phyloP scores from a whole-genome alignment of 1,284 basidiomycete genomes.

The Spongiforma sp. region DNA sequence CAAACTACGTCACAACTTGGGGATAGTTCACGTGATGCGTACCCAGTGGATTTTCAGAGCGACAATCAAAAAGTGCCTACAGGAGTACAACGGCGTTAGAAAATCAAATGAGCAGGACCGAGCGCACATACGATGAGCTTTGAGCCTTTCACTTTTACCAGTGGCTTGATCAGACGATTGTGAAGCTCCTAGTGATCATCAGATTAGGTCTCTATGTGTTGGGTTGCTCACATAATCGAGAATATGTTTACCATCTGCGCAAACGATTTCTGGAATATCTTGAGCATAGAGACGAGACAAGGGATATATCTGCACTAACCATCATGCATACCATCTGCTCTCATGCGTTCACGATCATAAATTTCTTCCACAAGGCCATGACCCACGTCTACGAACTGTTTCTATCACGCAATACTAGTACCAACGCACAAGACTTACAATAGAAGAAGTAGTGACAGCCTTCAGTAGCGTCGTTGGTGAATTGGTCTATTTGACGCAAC shows the following conservation, averaged over 20 bases:
- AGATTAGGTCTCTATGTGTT: background rate
- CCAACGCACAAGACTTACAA: constrained; percentile 31
- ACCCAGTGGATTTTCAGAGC: constrained; percentile 37
- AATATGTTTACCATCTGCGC: constrained; percentile 26
- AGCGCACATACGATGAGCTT: constrained; percentile 25
- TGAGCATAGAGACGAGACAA: constrained; percentile 1
- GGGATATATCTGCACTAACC: constrained; percentile 31
- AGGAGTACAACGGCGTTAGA: constrained; percentile 6
- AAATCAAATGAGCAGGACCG: background rate
- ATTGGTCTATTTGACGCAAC: constrained; percentile 31
- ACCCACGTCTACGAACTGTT: constrained; percentile 32
- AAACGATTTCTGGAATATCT: constrained; percentile 24
- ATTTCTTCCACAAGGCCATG: constrained; percentile 37
- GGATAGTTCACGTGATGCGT: background rate
- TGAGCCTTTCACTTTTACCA: constrained; percentile 23
- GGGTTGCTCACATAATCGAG: constrained; percentile 24
- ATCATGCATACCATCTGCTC: constrained; percentile 41
- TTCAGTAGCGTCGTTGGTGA: constrained; percentile 33
- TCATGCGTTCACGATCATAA: constrained; percentile 21
- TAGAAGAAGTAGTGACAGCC: constrained; percentile 45
- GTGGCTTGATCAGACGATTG: constrained; percentile 21
- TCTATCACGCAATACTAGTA: background rate
- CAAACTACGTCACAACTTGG: background rate
- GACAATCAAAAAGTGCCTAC: constrained; percentile 37
- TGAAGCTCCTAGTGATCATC: constrained; percentile 24